Conservation (phyloP, 192 early-diverging fungal genomes). For the Coemansia sp. region DNA sequence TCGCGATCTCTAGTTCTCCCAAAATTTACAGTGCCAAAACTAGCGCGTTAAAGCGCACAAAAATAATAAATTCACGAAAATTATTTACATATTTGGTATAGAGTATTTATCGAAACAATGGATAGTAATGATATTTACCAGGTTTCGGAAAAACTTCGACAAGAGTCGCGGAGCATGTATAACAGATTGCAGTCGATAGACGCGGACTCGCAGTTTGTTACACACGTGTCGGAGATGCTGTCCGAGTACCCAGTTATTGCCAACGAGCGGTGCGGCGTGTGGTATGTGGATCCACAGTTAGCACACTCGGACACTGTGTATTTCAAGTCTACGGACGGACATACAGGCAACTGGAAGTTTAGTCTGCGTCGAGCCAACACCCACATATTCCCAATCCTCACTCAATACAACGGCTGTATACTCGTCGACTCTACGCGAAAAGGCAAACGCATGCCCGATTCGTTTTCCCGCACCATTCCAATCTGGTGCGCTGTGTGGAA, state of each 20-base stretch:
- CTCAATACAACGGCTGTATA: slow-evolving; percentile 61
- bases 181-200: slow-evolving; percentile 79
- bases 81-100: not conserved
- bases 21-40: not conserved
- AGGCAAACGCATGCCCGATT: slow-evolving; percentile 84
- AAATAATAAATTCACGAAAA: not conserved
- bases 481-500: slow-evolving; percentile 88
- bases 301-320: slow-evolving; percentile 69
- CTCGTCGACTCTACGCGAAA: slow-evolving; percentile 86
- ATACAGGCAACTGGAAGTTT: slow-evolving; percentile 81
- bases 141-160: slow-evolving; percentile 15
- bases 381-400: slow-evolving; percentile 64
- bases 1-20: slow-evolving; percentile 24
- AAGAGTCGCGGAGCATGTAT: slow-evolving; percentile 52
- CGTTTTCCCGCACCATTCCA: slow-evolving; percentile 81
- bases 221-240: slow-evolving; percentile 55
- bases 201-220: slow-evolving; percentile 75
- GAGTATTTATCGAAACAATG: not conserved
- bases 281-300: slow-evolving; percentile 75
- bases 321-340: slow-evolving; percentile 95
- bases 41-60: not conserved
- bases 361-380: slow-evolving; percentile 78
- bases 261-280: slow-evolving; percentile 84
- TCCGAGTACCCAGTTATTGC: slow-evolving; percentile 65
- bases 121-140: slow-evolving; percentile 11